Evolutionary conservation across 495 filamentous ascomycete species (phyloP).

Genomic region (Trichocladium antarcticum): DNA sequence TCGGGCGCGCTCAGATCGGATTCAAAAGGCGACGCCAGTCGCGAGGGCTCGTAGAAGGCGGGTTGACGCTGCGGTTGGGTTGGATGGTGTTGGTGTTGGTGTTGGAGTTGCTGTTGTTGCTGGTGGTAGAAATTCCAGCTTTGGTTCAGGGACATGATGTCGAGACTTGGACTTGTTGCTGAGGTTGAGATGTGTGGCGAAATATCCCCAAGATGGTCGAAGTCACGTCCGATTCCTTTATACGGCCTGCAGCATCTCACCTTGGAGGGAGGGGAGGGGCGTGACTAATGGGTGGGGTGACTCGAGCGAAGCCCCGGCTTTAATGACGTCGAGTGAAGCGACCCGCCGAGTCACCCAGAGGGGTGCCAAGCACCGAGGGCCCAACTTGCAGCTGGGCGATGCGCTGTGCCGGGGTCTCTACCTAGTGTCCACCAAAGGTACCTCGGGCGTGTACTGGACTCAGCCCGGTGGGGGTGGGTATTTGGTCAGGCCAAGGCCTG

Average conservation of each 20-base stretch:
- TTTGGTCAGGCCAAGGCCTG: neutral
- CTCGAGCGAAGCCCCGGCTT: neutral
- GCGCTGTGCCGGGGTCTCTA: neutral
- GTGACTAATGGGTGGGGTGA: slow-evolving; percentile 10
- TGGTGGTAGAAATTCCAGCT: neutral
- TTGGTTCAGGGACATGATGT: slow-evolving; percentile 10
- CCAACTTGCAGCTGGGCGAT: neutral
- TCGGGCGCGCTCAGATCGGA: neutral
- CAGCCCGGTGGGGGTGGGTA: neutral
- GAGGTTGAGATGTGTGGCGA: slow-evolving; percentile 1
- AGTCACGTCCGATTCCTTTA: slow-evolving; percentile 4
- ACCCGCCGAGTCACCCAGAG: too few species aligned
- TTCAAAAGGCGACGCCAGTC: neutral
- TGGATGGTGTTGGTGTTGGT: slow-evolving; percentile 2
- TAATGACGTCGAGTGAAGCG: too few species aligned
- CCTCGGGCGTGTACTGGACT: neutral
- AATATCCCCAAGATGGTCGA: slow-evolving; percentile 1
- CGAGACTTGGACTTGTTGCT: neutral
- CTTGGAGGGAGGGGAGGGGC: neutral
- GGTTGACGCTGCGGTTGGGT: slow-evolving; percentile 1
- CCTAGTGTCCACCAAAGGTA: neutral
- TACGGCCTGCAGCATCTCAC: neutral
- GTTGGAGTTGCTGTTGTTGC: slow-evolving; percentile 2
- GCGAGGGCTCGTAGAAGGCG: neutral
- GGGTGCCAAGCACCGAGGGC: neutral